Evolutionary conservation across 371 early-diverging fungal genomes (phyloP).

Genomic region (Saksenaea vasiformis): DNA sequence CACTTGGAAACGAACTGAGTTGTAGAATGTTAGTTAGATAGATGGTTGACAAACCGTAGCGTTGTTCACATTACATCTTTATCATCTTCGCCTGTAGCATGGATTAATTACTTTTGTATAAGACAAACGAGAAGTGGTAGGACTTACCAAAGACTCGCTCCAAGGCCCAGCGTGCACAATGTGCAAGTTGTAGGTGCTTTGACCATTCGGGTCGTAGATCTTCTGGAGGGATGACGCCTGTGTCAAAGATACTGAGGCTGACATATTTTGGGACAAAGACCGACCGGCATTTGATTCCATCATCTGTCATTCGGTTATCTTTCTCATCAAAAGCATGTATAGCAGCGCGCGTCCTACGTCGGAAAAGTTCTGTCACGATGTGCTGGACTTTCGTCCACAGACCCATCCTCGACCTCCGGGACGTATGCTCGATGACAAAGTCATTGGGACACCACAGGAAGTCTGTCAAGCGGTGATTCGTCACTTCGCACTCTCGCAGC

Average conservation of each 20-base stretch:
- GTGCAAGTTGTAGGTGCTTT: conserved; percentile 37
- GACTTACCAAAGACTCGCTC: conserved; percentile 40
- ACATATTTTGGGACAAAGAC: neutral
- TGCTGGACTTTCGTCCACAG: neutral
- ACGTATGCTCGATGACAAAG: neutral
- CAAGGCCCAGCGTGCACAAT: conserved; percentile 46
- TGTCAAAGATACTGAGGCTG: conserved; percentile 20
- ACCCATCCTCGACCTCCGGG: neutral
- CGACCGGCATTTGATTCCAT: neutral
- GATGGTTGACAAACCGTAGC: neutral
- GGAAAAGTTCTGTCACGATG: neutral
- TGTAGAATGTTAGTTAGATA: conserved; percentile 20
- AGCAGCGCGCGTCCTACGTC: neutral
- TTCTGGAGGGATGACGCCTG: conserved; percentile 37
- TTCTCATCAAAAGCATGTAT: neutral
- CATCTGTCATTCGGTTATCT: neutral
- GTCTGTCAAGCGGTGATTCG: conserved; percentile 17
- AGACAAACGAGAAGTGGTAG: conserved; percentile 3
- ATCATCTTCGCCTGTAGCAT: conserved; percentile 1
- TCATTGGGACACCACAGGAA: neutral
- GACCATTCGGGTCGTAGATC: conserved; percentile 41
- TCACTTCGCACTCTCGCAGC: conserved; percentile 37
- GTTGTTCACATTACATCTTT: neutral
- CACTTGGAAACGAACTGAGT: conserved; percentile 16
- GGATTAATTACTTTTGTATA: neutral